Evolutionary conservation across 2,329 filamentous ascomycete species (phyloP).

Genomic region (Penicillium sp.): DNA sequence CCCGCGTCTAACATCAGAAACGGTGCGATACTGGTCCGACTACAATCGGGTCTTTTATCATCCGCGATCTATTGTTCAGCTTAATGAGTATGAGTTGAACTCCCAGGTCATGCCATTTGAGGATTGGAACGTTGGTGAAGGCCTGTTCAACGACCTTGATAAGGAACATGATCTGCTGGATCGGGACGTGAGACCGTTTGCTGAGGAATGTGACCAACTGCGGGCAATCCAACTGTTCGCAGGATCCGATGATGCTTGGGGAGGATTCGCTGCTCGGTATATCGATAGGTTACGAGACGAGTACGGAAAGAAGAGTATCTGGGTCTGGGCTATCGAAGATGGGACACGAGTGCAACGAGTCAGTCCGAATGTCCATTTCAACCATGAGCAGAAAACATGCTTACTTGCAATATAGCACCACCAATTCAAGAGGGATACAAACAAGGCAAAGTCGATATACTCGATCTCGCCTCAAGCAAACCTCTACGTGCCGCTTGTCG

Average conservation of each 20-base stretch:
- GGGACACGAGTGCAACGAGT: constrained; percentile 58
- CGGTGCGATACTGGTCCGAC: constrained; percentile 95
- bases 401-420: constrained; percentile 49
- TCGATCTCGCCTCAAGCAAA: constrained; percentile 71
- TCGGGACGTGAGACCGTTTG: constrained; percentile 83
- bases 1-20: constrained; percentile 65
- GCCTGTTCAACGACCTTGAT: constrained; percentile 72
- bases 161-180: constrained; percentile 85
- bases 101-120: constrained; percentile 81
- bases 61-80: constrained; percentile 80
- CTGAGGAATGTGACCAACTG: constrained; percentile 90
- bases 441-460: constrained; percentile 71
- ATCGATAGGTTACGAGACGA: constrained; percentile 82
- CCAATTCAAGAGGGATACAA: constrained; percentile 66
- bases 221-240: constrained; percentile 82
- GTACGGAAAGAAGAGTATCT: constrained; percentile 82
- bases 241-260: constrained; percentile 76
- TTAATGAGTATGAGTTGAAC: constrained; percentile 84
- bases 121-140: constrained; percentile 70
- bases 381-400: constrained; percentile 9
- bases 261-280: constrained; percentile 72
- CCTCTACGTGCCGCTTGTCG: constrained; percentile 73
- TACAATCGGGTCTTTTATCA: constrained; percentile 93
- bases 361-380: constrained; percentile 24
- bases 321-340: constrained; percentile 82